Evolutionary conservation across 2,329 filamentous ascomycete genomes (phyloP).

Genomic region (Cordyceps javanica): DNA sequence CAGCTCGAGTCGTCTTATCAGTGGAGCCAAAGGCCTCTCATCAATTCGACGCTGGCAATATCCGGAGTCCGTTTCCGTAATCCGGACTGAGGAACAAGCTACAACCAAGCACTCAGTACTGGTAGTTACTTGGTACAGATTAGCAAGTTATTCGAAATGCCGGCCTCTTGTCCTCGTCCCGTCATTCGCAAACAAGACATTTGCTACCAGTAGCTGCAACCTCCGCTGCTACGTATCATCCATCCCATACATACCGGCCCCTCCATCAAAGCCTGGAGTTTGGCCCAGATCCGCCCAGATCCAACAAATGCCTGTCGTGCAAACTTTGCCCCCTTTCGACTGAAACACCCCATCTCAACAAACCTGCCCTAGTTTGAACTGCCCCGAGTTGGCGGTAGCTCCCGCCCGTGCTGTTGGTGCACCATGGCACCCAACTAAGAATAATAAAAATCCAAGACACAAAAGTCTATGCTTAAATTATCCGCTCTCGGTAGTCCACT

Average conservation of each 20-base stretch:
- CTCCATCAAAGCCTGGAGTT: not conserved
- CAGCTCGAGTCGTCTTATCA: conserved; percentile 8
- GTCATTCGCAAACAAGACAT: too few relatives aligned
- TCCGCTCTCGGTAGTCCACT: not conserved
- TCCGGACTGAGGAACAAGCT: too few relatives aligned
- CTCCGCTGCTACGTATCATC: not conserved
- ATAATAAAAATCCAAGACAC: conserved; percentile 3
- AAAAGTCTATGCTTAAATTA: conserved; percentile 11
- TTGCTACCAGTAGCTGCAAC: too few relatives aligned
- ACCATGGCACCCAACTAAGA: not conserved
- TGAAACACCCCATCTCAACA: conserved; percentile 7
- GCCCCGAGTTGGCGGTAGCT: not conserved
- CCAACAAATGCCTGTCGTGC: not conserved
- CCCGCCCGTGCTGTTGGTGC: not conserved
- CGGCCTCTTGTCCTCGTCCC: too few relatives aligned
- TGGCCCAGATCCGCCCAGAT: not conserved
- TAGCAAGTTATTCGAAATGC: too few relatives aligned
- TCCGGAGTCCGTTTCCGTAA: too few relatives aligned
- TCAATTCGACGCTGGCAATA: too few relatives aligned
- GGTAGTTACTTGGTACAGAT: too few relatives aligned
- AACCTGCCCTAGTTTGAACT: not conserved
- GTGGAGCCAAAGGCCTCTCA: too few relatives aligned
- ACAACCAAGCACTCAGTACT: too few relatives aligned
- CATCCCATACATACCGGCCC: not conserved
- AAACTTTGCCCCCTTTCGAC: not conserved